Conservation (phyloP, 352 stramenopile species). For the Globisporangium spiculum region DNA sequence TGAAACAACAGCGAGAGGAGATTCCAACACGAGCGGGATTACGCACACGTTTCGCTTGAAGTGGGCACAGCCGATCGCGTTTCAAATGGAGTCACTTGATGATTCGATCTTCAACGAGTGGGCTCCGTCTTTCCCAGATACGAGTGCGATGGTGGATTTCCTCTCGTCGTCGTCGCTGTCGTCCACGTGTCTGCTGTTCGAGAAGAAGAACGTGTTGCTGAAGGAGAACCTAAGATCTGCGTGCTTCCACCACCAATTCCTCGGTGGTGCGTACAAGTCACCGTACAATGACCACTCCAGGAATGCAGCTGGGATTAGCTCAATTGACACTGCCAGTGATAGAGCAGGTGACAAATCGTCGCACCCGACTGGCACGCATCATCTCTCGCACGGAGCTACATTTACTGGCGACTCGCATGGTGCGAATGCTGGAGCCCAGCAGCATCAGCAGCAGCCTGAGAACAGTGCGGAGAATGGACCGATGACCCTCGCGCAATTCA, state of each 20-base stretch:
- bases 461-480: slow-evolving; percentile 17
- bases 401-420: not conserved
- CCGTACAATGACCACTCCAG: not conserved
- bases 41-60: slow-evolving; percentile 31
- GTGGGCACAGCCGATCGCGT: slow-evolving; percentile 38
- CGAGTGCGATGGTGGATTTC: slow-evolving; percentile 31
- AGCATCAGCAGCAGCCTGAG: not conserved
- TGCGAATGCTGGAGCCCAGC: not conserved
- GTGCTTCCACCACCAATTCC: slow-evolving; percentile 32
- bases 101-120: slow-evolving; percentile 28
- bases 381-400: not conserved
- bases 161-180: slow-evolving; percentile 21
- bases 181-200: slow-evolving; percentile 28
- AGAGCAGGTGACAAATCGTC: not conserved
- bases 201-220: slow-evolving; percentile 34
- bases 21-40: slow-evolving; percentile 5
- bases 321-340: not conserved
- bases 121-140: slow-evolving; percentile 44
- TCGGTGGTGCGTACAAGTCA: slow-evolving; percentile 10
- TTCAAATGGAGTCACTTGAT: slow-evolving; percentile 31
- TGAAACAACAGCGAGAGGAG: slow-evolving; percentile 4
- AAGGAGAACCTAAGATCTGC: slow-evolving; percentile 29
- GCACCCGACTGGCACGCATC: not conserved
- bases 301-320: not conserved
- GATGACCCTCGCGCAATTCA: slow-evolving; percentile 38